Base-by-base conservation (phyloP, 2,329 filamentous ascomycete species). In the Hirsutella minnesotensis region DNA sequence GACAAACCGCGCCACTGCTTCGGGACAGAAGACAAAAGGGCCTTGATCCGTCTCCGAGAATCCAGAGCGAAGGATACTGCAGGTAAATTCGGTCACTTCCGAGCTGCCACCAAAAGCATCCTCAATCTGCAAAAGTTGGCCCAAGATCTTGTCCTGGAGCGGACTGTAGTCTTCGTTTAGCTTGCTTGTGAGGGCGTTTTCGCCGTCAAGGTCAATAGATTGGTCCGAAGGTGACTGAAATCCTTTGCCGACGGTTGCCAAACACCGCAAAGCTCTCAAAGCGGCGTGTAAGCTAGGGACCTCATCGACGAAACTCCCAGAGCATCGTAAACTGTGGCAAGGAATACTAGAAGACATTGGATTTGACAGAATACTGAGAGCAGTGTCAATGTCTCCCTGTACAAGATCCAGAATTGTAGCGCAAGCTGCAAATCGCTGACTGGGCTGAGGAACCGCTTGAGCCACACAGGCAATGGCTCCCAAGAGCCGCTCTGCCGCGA, bases 391-490 rank as follows among this genome's bases (percentile, higher is more conserved):
- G 53, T 89, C 84, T 21, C 65, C 56, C 39, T 79, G 73, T 27
- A 88, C 65, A 44, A 81, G 77, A 7, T 66, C 57, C 27, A 86
- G 64, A 21, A 90, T 64, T 43, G 72, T 68, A 45, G 71, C 65
- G 27, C 83, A 67, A 30, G 75, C 71, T 24, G 57, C 57, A 2
- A 75, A 59, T 47, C 78, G 78, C 15, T 67, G 64, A 19, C 66
- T 61, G 39, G 81, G 71, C 2, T 77, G 70, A 1, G 75, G 64
- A 9, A 86, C 68, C 9, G 83, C 83, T 60, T 92, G 84, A 24
- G 88, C 73, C 36, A 92, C 80, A 9, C 78, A 79, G 9, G 84
- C 77, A 49, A 92, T 84, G 2, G 79, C 85, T 34, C 82, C 78
- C 5, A 87, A 69, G 1, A 90, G 75, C 51, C 77, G 78, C 54